These are phyloP conservation scores for Fistulifera pelliculosa DNA, from an alignment of 108 stramenopile genomes.

Conservation along the genomic window DNA sequence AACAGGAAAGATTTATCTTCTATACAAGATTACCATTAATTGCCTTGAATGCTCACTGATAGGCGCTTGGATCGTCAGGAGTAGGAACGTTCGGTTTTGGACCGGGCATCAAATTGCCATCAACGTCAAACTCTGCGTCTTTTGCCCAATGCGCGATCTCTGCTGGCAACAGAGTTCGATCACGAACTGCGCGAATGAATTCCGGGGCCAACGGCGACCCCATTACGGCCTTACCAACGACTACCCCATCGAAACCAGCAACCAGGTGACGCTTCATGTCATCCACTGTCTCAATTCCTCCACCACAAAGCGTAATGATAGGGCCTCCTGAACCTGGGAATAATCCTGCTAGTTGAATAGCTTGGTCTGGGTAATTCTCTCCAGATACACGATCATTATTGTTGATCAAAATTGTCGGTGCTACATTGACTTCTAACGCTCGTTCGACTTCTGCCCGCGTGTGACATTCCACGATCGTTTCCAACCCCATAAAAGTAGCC, in stretches of 20 bases:
- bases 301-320: slow-evolving; percentile 72
- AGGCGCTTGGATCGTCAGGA: slow-evolving; percentile 15
- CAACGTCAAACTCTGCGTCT: slow-evolving; percentile 71
- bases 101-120: slow-evolving; percentile 68
- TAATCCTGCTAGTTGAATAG: slow-evolving; percentile 70
- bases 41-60: too few relatives aligned
- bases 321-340: slow-evolving; percentile 83
- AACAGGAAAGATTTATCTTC: too few relatives aligned
- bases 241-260: slow-evolving; percentile 82
- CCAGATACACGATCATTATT: slow-evolving; percentile 76
- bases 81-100: slow-evolving; percentile 34
- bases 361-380: slow-evolving; percentile 61
- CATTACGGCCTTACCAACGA: slow-evolving; percentile 82
- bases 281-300: slow-evolving; percentile 66
- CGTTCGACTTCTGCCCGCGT: slow-evolving; percentile 79
- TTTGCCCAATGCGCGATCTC: slow-evolving; percentile 83
- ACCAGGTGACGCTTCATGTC: slow-evolving; percentile 79
- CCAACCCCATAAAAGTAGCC: slow-evolving; percentile 79
- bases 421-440: slow-evolving; percentile 57
- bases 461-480: slow-evolving; percentile 87
- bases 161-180: slow-evolving; percentile 78
- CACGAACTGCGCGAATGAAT: slow-evolving; percentile 78
- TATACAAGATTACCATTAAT: too few relatives aligned
- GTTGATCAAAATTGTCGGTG: slow-evolving; percentile 74
- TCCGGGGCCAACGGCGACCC: slow-evolving; percentile 72